A percentile compares a stretch with the other conserved stretches of the same genome.
Evolutionary conservation across 2,329 filamentous ascomycete genomes (phyloP).

Genomic region (Alternaria sp.): DNA sequence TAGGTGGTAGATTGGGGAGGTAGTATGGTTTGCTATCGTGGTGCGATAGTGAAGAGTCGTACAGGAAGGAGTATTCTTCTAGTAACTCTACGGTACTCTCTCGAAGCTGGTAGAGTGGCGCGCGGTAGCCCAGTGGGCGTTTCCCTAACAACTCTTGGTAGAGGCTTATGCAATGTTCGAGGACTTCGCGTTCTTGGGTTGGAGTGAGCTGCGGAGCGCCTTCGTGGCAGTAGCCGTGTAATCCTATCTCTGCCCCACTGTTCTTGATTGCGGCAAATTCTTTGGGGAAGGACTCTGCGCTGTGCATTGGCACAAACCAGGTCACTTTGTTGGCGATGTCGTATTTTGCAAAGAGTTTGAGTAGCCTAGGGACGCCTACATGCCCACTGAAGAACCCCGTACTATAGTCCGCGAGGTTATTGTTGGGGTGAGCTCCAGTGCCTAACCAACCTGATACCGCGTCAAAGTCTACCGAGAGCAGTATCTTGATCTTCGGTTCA

Average conservation of each 20-base stretch:
- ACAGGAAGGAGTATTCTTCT: conserved; percentile 59
- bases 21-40: conserved; percentile 62
- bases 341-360: conserved; percentile 63
- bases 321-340: conserved; percentile 62
- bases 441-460: conserved; percentile 68
- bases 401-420: conserved; percentile 64
- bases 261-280: conserved; percentile 61
- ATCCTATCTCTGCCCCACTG: conserved; percentile 62
- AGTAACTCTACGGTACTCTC: conserved; percentile 60
- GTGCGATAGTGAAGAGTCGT: conserved; percentile 61
- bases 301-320: conserved; percentile 69
- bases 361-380: conserved; percentile 64
- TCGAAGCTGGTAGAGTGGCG: conserved; percentile 61
- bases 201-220: conserved; percentile 57
- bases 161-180: conserved; percentile 58
- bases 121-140: conserved; percentile 59
- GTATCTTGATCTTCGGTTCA: conserved; percentile 50
- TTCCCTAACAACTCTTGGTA: conserved; percentile 56
- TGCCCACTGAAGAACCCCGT: conserved; percentile 64
- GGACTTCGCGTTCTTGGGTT: conserved; percentile 60
- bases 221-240: conserved; percentile 62
- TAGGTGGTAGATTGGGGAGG: conserved; percentile 53
- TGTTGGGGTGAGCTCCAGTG: conserved; percentile 62
- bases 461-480: conserved; percentile 62
- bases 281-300: conserved; percentile 64